Evolutionary conservation across 2,329 filamentous ascomycete species (phyloP).

Genomic region (Xylaria sp.): DNA sequence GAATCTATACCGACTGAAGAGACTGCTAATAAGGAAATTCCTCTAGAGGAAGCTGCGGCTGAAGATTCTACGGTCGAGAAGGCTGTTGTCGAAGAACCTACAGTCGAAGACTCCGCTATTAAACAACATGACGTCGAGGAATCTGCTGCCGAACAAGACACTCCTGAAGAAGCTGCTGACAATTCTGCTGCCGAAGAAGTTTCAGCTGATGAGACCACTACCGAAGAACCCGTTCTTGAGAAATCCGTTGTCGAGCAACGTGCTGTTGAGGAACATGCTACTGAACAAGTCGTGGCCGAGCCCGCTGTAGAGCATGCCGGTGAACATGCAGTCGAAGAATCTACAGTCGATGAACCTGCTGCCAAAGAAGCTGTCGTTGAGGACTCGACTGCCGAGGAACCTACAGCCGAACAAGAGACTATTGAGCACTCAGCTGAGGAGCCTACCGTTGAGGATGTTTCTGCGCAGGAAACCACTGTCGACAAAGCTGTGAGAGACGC

Average conservation of each 20-base stretch:
- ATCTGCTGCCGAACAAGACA: neutral
- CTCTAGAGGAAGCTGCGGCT: slow-evolving; percentile 12
- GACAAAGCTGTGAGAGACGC: no score
- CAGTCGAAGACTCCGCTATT: neutral
- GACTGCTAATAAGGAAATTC: slow-evolving; percentile 15
- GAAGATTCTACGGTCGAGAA: slow-evolving; percentile 24
- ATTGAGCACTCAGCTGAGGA: neutral
- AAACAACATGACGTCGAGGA: neutral
- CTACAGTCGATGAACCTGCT: neutral
- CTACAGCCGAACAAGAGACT: neutral
- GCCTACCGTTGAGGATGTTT: neutral
- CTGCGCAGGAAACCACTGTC: neutral
- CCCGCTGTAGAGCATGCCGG: neutral
- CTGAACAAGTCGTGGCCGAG: neutral
- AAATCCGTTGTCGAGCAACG: neutral
- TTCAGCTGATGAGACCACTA: neutral
- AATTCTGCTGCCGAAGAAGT: neutral
- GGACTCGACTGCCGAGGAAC: neutral
- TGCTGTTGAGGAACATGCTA: neutral
- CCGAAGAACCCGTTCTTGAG: neutral
- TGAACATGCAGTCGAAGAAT: neutral
- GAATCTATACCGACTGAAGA: neutral
- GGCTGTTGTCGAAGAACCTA: neutral
- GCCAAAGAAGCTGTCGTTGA: neutral
- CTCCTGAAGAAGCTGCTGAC: neutral